Evolutionary conservation across 2,329 filamentous ascomycete genomes (phyloP).

Genomic region (Diaporthe vexans): DNA sequence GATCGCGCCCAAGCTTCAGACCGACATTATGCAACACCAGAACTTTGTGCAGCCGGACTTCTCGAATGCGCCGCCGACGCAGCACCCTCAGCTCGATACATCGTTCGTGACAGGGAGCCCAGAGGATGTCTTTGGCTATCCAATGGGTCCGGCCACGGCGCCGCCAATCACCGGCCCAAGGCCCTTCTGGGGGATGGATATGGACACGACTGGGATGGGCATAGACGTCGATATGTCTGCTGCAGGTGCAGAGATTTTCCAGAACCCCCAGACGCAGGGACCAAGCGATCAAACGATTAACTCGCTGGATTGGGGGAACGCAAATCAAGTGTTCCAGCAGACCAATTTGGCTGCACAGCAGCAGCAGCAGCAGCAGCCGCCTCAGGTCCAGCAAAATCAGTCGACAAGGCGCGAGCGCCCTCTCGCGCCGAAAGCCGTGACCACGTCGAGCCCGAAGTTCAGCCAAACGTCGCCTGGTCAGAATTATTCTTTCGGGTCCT

Average conservation of each 20-base stretch:
- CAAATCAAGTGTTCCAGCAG: conserved; percentile 69
- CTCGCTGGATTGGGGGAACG: conserved; percentile 70
- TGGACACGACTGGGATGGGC: conserved; percentile 52
- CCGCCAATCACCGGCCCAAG: conserved; percentile 59
- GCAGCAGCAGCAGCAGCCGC: conserved; percentile 45
- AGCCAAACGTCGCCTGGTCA: conserved; percentile 44
- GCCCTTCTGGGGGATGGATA: conserved; percentile 73
- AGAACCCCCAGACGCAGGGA: conserved; percentile 47
- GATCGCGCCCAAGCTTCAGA: conserved; percentile 64
- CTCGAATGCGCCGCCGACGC: conserved; percentile 62
- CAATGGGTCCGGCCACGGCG: conserved; percentile 67
- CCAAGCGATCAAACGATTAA: conserved; percentile 60
- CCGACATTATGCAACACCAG: conserved; percentile 69
- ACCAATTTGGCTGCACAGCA: conserved; percentile 52
- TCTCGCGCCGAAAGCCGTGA: conserved; percentile 65
- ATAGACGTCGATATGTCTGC: conserved; percentile 59
- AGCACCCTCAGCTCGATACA: conserved; percentile 61
- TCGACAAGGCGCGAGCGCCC: conserved; percentile 59
- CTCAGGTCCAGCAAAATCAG: conserved; percentile 45
- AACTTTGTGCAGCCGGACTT: conserved; percentile 67
- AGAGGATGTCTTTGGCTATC: conserved; percentile 71
- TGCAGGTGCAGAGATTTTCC: conserved; percentile 60
- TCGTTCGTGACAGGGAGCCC: conserved; percentile 59
- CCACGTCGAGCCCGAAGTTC: conserved; percentile 50
- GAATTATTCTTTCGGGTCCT: conserved; percentile 56